Base-by-base conservation (phyloP, 2,329 filamentous ascomycete species). In the Botryotinia convoluta region DNA sequence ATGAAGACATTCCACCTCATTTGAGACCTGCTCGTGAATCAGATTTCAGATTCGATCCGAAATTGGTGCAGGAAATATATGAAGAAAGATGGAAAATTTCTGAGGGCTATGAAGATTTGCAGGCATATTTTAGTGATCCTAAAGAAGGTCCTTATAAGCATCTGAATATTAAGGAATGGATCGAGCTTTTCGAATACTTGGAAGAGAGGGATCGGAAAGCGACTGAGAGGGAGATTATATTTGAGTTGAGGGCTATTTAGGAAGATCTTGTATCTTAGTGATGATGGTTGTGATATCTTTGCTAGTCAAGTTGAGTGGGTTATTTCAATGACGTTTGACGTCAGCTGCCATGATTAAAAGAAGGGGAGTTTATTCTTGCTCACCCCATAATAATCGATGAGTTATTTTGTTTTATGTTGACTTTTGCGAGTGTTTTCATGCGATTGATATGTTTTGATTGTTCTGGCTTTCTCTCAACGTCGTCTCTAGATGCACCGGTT, bases 101-200 rank as follows among this genome's bases (percentile, higher is more conserved):
- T 0, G 26, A n/a, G 29, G 57, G 48, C 6, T 68, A 68, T 32
- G 48, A 57, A 22, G 18, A 57, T 42, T 32, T 68, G 16, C 35
- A 42, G 48, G 35, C 20, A 12, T 68, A 68, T 57, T 57, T 42
- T 57, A 29, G n/a, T 42, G 48, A 57, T 22, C 65, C 65, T 5
- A 68, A 68, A 68, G 26, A 57, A 12, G 65, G 48, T 42, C 32
- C 37, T 9, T 68, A 68, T 42, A 68, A 68, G 10, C 20, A 68
- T 16, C n/a, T 68, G 4, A 6, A 9, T 5, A 20, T 39, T 8
- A 26, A 57, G 12, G 35, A 68, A 68, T 68, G 48, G 45, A 10
- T 29, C 29, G 37, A 57, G 9, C 16, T 57, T 14, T 42, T 22
- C 5, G 9, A 57, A 42, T 68, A 57, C 37, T 57, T 68, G 26